Evolutionary conservation across 257 asterid species (phyloP).

Genomic region (Solanum boliviense): DNA sequence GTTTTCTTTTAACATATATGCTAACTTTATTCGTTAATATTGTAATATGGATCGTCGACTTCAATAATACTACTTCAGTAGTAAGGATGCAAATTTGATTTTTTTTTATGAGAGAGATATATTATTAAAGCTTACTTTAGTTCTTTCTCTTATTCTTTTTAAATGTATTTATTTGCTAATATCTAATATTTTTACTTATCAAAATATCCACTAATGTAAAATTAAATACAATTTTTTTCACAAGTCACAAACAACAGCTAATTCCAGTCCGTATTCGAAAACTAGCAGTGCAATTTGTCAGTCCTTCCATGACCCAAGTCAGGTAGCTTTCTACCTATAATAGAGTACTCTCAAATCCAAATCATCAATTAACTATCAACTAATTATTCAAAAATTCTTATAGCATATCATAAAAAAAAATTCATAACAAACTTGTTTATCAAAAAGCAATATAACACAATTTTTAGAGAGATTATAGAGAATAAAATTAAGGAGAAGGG

Average conservation of each 20-base stretch:
- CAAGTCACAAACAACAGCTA: not conserved
- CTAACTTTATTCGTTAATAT: no score
- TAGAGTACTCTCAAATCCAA: no score
- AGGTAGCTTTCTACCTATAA: not conserved
- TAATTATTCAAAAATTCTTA: not conserved
- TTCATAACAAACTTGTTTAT: not conserved
- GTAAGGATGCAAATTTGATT: no score
- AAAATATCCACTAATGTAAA: no score
- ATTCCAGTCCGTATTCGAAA: not conserved
- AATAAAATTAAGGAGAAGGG: not conserved
- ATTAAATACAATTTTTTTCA: not conserved
- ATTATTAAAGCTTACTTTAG: no score
- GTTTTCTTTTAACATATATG: no score
- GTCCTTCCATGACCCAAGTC: not conserved
- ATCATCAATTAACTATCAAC: not conserved
- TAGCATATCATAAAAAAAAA: not conserved
- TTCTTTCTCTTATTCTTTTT: not conserved
- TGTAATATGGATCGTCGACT: no score
- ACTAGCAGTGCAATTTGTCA: not conserved
- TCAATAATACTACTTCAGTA: no score
- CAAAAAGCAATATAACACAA: not conserved
- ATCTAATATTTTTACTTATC: no score
- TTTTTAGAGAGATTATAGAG: not conserved
- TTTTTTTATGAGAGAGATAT: no score
- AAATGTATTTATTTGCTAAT: no score